Conservation (phyloP, 345 rosid genomes). For the Gossypium arboreum region DNA sequence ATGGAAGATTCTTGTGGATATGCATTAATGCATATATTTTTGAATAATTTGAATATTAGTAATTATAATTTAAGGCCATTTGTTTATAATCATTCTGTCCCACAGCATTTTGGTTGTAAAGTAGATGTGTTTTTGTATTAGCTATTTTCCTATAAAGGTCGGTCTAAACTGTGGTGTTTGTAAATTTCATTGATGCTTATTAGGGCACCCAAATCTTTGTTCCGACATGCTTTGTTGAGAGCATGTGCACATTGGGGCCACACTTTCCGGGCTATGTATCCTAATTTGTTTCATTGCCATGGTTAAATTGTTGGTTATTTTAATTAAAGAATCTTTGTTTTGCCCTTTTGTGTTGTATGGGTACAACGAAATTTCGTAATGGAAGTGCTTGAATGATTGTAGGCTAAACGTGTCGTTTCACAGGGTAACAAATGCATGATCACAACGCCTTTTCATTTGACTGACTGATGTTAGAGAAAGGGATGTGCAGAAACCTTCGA, state of each 20-base stretch:
- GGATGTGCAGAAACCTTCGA: no score
- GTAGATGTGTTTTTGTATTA: background rate
- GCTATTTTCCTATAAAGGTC: background rate
- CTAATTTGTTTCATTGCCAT: background rate
- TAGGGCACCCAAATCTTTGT: conserved; percentile 9
- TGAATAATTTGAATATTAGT: conserved; percentile 11
- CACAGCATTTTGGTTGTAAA: conserved; percentile 28
- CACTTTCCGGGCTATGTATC: background rate
- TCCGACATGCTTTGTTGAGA: background rate
- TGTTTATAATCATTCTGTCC: conserved; percentile 35
- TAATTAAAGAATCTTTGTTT: background rate
- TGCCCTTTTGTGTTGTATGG: background rate
- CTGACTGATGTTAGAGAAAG: no score
- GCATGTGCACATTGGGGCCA: conserved; percentile 27
- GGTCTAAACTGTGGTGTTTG: background rate
- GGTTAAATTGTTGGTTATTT: no score
- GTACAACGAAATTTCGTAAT: no score
- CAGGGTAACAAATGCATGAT: no score
- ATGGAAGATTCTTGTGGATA: conserved; percentile 43
- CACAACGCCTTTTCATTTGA: no score
- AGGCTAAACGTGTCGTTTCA: no score
- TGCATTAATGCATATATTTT: conserved; percentile 14
- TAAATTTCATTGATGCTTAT: background rate
- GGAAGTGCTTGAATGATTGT: no score
- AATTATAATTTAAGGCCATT: conserved; percentile 25